A percentile compares a stretch with the other conserved stretches of the same genome.
Conservation (phyloP, 2,329 filamentous ascomycete genomes). For the Talaromyces atroroseus region DNA sequence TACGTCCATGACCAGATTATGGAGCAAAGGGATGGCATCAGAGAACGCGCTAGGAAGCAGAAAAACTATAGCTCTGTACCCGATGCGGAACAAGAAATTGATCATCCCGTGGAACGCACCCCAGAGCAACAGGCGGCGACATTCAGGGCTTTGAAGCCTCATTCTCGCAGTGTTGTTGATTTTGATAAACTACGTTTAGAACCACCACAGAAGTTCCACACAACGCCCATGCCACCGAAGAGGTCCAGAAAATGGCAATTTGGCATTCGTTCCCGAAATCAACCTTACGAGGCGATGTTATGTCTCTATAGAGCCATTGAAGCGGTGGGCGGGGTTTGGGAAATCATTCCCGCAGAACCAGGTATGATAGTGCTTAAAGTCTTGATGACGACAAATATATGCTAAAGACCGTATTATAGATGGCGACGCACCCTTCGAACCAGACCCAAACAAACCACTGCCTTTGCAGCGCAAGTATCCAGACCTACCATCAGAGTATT, state of each 20-base stretch:
- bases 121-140: constrained; percentile 76
- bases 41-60: constrained; percentile 39
- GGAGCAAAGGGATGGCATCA: constrained; percentile 47
- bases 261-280: constrained; percentile 89
- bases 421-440: constrained; percentile 18
- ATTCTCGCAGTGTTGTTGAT: constrained; percentile 65
- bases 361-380: constrained; percentile 28
- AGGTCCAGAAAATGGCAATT: constrained; percentile 90
- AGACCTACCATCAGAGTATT: constrained; percentile 57
- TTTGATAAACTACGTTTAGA: constrained; percentile 57
- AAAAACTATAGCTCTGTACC: constrained; percentile 34
- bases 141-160: constrained; percentile 74
- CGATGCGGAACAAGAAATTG: constrained; percentile 18
- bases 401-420: constrained; percentile 10
- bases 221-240: constrained; percentile 47
- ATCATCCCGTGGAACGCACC: constrained; percentile 26
- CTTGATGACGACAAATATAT: not conserved
- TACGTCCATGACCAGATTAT: constrained; percentile 88
- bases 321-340: constrained; percentile 85
- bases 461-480: constrained; percentile 42
- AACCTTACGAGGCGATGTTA: constrained; percentile 86
- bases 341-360: constrained; percentile 48
- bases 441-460: constrained; percentile 30
- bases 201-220: constrained; percentile 52
- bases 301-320: constrained; percentile 90